These are phyloP conservation scores for Rhododendron ferrugineum DNA, from an alignment of 148 eudicot genomes.

Conservation along the genomic window DNA sequence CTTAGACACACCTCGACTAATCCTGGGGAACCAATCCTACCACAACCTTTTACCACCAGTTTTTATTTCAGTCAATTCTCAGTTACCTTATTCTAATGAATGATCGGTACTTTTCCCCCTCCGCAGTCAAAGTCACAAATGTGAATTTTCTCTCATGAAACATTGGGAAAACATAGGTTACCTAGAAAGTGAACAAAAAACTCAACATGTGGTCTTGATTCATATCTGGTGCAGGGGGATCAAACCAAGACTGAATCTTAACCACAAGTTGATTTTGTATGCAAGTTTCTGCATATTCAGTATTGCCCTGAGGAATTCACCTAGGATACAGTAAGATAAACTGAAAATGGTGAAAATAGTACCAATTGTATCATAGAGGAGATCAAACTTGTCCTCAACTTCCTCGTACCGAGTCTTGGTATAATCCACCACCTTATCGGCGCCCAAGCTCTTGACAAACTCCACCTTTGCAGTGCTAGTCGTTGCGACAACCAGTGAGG, in stretches of 20 bases:
- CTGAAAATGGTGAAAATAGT: not conserved
- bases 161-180: not conserved
- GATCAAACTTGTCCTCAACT: conserved; percentile 36
- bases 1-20: not conserved
- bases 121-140: not conserved
- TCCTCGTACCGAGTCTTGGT: conserved; percentile 37
- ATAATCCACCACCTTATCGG: conserved; percentile 47
- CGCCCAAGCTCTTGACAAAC: conserved; percentile 52
- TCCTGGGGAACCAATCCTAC: not conserved
- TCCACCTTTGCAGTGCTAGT: conserved; percentile 41
- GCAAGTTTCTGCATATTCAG: not conserved
- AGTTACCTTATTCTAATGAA: not conserved
- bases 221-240: not conserved
- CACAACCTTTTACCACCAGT: not conserved
- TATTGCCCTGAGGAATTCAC: not conserved
- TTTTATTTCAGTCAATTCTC: not conserved
- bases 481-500: conserved; percentile 40
- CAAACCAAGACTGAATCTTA: not conserved
- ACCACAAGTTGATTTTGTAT: not conserved
- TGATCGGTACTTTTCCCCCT: not conserved
- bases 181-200: not conserved
- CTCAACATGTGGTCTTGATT: not conserved
- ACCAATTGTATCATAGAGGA: conserved; percentile 52
- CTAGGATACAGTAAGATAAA: not conserved
- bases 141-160: not conserved